phyloP scores from a whole-genome alignment of 2,329 filamentous ascomycete species.

The Pleomassaria siparia region DNA sequence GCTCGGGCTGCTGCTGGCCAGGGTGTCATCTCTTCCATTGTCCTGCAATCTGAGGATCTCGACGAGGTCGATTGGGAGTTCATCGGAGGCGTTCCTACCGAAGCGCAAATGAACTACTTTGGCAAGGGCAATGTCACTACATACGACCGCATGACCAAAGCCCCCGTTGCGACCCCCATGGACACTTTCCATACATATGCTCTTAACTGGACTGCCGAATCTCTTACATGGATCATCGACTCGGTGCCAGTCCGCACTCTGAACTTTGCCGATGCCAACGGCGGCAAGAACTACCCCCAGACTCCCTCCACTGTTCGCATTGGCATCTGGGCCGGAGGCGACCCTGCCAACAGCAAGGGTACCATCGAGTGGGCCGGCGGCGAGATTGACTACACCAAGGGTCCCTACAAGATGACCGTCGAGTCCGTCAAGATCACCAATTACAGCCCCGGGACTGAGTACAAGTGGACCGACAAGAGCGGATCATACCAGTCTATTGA shows the following conservation, averaged over 20 bases:
- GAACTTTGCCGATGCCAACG: slow-evolving; percentile 57
- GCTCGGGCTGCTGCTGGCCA: slow-evolving; percentile 74
- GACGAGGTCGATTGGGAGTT: slow-evolving; percentile 91
- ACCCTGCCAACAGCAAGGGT: slow-evolving; percentile 51
- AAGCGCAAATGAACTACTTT: slow-evolving; percentile 74
- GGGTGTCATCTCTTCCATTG: slow-evolving; percentile 80
- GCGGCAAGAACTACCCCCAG: slow-evolving; percentile 69
- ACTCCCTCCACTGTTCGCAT: slow-evolving; percentile 66
- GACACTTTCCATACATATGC: slow-evolving; percentile 68
- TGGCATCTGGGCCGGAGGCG: slow-evolving; percentile 53
- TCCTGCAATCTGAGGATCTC: slow-evolving; percentile 79
- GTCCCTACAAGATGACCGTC: slow-evolving; percentile 56
- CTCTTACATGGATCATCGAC: slow-evolving; percentile 71
- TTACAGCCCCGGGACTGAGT: slow-evolving; percentile 54
- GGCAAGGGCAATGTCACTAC: slow-evolving; percentile 70
- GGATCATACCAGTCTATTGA: slow-evolving; percentile 54
- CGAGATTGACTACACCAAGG: slow-evolving; percentile 49
- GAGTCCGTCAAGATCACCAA: slow-evolving; percentile 54
- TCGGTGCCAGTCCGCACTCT: slow-evolving; percentile 65
- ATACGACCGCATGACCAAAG: slow-evolving; percentile 69
- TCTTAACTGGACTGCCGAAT: slow-evolving; percentile 69
- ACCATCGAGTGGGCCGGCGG: slow-evolving; percentile 71
- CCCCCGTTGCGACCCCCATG: slow-evolving; percentile 58
- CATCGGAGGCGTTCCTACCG: slow-evolving; percentile 65
- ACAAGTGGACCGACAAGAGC: slow-evolving; percentile 53